Conservation (phyloP, 2,329 filamentous ascomycete species). For the Fusarium guadeloupense region DNA sequence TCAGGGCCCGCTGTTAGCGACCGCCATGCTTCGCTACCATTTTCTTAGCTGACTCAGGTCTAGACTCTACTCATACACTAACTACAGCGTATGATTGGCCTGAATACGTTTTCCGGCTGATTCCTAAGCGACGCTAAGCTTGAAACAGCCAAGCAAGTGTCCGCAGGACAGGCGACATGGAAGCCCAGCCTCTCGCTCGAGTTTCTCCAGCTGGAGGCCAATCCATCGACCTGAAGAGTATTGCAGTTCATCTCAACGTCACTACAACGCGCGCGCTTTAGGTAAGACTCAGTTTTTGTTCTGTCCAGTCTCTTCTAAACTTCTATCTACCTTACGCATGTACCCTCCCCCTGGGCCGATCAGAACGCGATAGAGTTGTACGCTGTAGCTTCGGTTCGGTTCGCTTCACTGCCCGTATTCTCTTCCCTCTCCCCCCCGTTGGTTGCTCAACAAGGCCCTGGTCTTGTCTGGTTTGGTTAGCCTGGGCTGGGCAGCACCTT, state of each 20-base stretch:
- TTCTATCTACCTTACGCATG: constrained; percentile 30
- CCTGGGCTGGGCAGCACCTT: constrained; percentile 27
- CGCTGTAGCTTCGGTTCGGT: constrained; percentile 30
- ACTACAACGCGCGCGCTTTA: constrained; percentile 38
- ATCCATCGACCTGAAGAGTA: constrained; percentile 42
- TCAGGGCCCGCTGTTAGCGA: constrained; percentile 6
- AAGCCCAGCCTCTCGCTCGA: constrained; percentile 32
- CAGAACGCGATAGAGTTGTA: constrained; percentile 33
- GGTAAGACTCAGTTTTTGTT: constrained; percentile 47
- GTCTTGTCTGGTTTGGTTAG: constrained; percentile 24
- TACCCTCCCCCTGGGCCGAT: constrained; percentile 13
- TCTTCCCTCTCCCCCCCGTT: constrained; percentile 23
- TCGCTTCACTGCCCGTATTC: constrained; percentile 33
- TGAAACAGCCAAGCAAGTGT: constrained; percentile 42
- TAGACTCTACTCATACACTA: constrained; percentile 2
- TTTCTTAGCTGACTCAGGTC: neutral
- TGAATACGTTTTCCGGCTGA: constrained; percentile 23
- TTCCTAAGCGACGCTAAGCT: constrained; percentile 42
- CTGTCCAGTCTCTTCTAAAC: too few species aligned
- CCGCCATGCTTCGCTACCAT: neutral
- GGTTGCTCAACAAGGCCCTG: constrained; percentile 7
- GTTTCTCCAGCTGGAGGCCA: constrained; percentile 41
- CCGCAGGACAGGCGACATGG: constrained; percentile 26
- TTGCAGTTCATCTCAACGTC: constrained; percentile 42
- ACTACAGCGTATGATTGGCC: constrained; percentile 41